phyloP scores from a whole-genome alignment of 768 basidiomycete genomes.

The Suillus decipiens region DNA sequence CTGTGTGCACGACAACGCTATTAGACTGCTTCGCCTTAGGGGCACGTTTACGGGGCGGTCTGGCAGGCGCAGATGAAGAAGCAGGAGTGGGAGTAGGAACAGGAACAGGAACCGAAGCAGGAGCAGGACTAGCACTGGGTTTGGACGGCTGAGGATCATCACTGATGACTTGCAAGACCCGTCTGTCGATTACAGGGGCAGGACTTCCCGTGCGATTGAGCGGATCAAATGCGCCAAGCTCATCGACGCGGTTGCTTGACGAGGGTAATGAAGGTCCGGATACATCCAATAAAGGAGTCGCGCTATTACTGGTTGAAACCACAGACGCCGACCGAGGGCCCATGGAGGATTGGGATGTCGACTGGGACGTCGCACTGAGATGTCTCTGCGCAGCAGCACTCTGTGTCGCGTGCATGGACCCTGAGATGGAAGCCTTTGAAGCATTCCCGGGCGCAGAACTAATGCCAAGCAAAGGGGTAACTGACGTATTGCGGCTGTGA shows the following conservation, averaged over 20 bases:
- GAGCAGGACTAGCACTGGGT: not conserved
- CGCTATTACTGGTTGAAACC: constrained; percentile 13
- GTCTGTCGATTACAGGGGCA: constrained; percentile 21
- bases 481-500: constrained; percentile 28
- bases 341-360: constrained; percentile 4
- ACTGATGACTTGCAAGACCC: constrained; percentile 31
- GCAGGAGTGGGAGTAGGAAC: not conserved
- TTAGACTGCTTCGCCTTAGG: constrained; percentile 3
- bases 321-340: constrained; percentile 26
- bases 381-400: constrained; percentile 13
- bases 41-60: not conserved
- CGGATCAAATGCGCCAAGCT: constrained; percentile 19
- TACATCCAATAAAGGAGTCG: constrained; percentile 2
- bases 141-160: constrained; percentile 25
- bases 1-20: constrained; percentile 27
- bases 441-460: constrained; percentile 13
- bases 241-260: constrained; percentile 21
- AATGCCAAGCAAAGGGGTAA: constrained; percentile 24
- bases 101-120: not conserved
- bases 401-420: constrained; percentile 40
- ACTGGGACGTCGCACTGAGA: constrained; percentile 8
- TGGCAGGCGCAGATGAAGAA: constrained; percentile 3
- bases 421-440: constrained; percentile 47
- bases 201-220: constrained; percentile 25
- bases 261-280: constrained; percentile 4